Evolutionary conservation across 2,329 filamentous ascomycete species (phyloP), one percentile per base, ranked within the genome.

Genomic region (Myriosclerotinia duriaeana): DNA sequence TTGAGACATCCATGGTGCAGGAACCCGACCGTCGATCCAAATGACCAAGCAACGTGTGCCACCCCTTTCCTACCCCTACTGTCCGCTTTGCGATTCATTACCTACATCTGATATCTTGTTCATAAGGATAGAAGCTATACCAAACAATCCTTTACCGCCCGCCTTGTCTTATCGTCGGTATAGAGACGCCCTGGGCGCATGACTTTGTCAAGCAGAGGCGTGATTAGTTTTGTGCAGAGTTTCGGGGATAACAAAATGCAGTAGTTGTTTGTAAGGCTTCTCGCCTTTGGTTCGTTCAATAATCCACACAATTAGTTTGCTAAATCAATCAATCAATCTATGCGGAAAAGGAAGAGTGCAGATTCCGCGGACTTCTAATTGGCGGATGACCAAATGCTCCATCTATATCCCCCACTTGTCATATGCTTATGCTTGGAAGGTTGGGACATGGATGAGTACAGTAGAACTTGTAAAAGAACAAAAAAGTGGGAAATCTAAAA

Each of bases 21-120:
- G 64, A 62, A 66, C 64, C 64, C 58, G 64, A 63, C 58, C n/a
- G 46, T 52, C 58, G 48, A 62, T 66, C 64, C 64, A n/a, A 66
- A 66, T 66, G 38, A 63, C 50, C 55, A 63, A 54, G 48, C 56
- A 44, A 62, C 15, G n/a, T 48, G n/a, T 48, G 34, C n/a, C 30
- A 38, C 52, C 50, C 64, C 56, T 22, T 30, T 42, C 36, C 36
- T 44, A 26, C 40, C n/a, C 56, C 56, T 59, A 22, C 46, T 36
- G 42, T 64, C 44, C 34, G 36, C 46, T 42, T 52, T 34, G 36
- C 38, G 55, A 56, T 53, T 50, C 54, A 60, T 65, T n/a, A n/a
- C n/a, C n/a, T 54, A 52, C 64, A 53, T 56, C 52, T 64, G 42
- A 46, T 55, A 36, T 65, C 42, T 60, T 30, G 20, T 56, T 56